Base-by-base conservation (phyloP, 495 filamentous ascomycete species). In the Talaromyces wortmannii region DNA sequence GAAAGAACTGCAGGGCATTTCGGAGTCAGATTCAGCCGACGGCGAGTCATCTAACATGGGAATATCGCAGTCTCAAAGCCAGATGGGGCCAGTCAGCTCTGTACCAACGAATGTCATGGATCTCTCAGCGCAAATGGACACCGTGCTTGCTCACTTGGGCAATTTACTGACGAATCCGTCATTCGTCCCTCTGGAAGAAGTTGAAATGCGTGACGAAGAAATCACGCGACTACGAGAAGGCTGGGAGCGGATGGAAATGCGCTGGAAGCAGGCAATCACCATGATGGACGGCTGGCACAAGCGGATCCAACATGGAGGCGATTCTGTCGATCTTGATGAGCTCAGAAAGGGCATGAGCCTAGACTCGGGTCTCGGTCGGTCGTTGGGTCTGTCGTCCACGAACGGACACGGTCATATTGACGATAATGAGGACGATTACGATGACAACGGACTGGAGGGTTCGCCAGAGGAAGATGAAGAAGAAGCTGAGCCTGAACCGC, bases 171-270 rank as follows among this genome's bases (percentile, higher is more conserved):
- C 92, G 10, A 96, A 97, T 58, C 94, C 94, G 5, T 92, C 89
- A 7, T 98, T 97, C 68, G 94, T 97, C 31, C 89, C 94, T 0
- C 78, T 98, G n/a, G 95, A 97, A 64, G 86, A 97, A 67, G 89
- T 97, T 6, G 89, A 91, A 56, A 74, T 92, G 15, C 82, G 92
- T 31, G 92, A 98, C 56, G 88, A 95, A 45, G 92, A 96, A 62
- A 97, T 98, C 55, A 76, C 79, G 17, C 75, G 87, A 57, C 72
- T 97, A 11, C 83, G 88, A 30, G 82, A 87, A 54, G 89, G 90
- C 18, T 95, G 91, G 84, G 89, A 92, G 66, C 90, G 85, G 67
- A 91, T 97, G 87, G 91, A 96, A 68, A 78, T 75, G 13, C 75
- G 92, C 43, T 97, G 94, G 92, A 83, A 82, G 61, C 92, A 97